Evolutionary conservation across 2,329 filamentous ascomycete species (phyloP), one percentile per base, ranked within the genome.

Genomic region (Exophiala lecanii-corni): DNA sequence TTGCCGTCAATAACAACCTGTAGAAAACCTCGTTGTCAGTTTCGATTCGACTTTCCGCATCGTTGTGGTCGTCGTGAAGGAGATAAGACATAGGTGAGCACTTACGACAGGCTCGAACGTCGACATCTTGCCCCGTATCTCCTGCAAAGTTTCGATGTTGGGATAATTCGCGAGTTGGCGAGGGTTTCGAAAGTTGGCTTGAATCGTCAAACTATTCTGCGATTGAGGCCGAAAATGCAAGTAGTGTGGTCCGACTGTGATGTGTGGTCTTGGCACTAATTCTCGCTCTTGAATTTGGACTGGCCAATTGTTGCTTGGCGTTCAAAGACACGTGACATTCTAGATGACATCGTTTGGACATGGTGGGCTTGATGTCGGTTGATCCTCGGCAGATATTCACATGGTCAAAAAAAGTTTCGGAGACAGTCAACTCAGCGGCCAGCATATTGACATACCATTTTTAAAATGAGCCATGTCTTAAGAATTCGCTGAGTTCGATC

Each of bases 1-100:
- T 98, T 98, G 87, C 89, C 92, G 84, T 98, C 92, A 72, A 98
- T 94, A 78, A 96, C 86, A 78, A 96, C 84, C 89, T 95, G 61
- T 56, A 59, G 56, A 3, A 34, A 23, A 53, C 65, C 34, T 68
- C 65, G 39, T 69, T 67, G 42, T 73, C 68, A 57, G 70, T 59
- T 50, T 60, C 55, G 21, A 16, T 37, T 30, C n/a, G 19, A 32
- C 28, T 32, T 33, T 12, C 21, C 9, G 18, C 18, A 16, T 9
- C 18, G 30, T 9, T 9, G 17, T 13, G 34, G 34, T 18, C 5
- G n/a, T 4, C 26, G 30, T 13, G 39, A 15, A 17, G 17, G 16
- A n/a, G n/a, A 4, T 12, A 6, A 23, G 15, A 10, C n/a, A 9
- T 41, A 36, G 19, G 34, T 13, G 31, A 30, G 17, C 12, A 78